A percentile compares a stretch with the other conserved stretches of the same genome.
phyloP scores from a whole-genome alignment of 2,329 filamentous ascomycete genomes.

The Alternaria postmessia region DNA sequence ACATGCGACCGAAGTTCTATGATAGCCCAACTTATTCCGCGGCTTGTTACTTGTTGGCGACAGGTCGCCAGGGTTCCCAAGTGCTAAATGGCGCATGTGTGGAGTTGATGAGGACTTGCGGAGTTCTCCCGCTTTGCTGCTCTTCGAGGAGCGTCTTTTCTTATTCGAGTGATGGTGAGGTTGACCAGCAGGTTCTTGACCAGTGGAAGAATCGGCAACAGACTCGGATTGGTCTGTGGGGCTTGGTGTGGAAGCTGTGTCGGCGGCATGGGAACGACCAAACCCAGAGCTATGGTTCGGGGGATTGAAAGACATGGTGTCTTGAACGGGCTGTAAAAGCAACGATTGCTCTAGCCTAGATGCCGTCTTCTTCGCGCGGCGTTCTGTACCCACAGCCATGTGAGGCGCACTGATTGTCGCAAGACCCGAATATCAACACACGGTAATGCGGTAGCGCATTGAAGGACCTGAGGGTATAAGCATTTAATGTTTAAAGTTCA shows the following conservation, averaged over 20 bases:
- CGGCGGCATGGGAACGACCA: constrained; percentile 32
- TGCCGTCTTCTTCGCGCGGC: constrained; percentile 46
- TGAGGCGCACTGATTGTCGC: constrained; percentile 41
- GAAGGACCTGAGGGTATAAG: constrained; percentile 40
- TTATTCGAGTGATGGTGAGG: constrained; percentile 41
- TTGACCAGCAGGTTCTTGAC: constrained; percentile 27
- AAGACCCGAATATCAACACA: constrained; percentile 35
- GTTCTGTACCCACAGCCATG: constrained; percentile 51
- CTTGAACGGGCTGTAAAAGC: constrained; percentile 41
- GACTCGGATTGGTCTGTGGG: constrained; percentile 32
- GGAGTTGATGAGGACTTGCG: constrained; percentile 58
- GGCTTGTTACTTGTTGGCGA: constrained; percentile 68
- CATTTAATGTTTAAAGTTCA: constrained; percentile 38
- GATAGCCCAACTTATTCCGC: constrained; percentile 93
- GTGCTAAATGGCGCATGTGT: constrained; percentile 55
- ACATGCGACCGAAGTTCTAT: constrained; percentile 93
- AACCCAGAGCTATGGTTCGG: constrained; percentile 38
- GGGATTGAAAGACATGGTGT: constrained; percentile 49
- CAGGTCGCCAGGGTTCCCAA: constrained; percentile 51
- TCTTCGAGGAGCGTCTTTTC: constrained; percentile 51
- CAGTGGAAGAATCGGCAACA: constrained; percentile 26
- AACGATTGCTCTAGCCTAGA: constrained; percentile 44
- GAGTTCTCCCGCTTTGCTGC: constrained; percentile 51
- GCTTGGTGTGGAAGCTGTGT: constrained; percentile 32
- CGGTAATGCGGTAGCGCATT: constrained; percentile 40